These are phyloP conservation scores for Candida freyschussii DNA, from an alignment of 1,139 yeast species.

Conservation along the genomic window DNA sequence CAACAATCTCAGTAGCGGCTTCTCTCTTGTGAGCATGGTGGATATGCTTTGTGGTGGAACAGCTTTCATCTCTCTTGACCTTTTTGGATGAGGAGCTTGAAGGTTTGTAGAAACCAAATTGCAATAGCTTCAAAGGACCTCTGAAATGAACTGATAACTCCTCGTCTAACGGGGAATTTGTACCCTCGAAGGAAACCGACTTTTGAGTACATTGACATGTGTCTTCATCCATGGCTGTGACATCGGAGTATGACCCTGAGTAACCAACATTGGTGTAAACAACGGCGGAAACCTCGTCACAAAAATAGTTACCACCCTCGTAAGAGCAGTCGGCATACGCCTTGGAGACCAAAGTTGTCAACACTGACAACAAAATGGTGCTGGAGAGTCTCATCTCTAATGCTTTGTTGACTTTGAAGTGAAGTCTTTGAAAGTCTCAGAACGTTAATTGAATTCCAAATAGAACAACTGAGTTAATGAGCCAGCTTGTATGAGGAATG, in stretches of 20 bases:
- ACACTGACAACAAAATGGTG: conserved; percentile 21
- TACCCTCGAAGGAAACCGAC: conserved; percentile 53
- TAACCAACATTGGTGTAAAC: conserved; percentile 70
- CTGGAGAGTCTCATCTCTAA: conserved; percentile 24
- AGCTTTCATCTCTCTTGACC: conserved; percentile 33
- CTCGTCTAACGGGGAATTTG: conserved; percentile 79
- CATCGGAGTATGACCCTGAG: conserved; percentile 72
- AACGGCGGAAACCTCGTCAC: conserved; percentile 64
- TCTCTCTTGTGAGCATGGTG: conserved; percentile 61
- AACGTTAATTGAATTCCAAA: no score
- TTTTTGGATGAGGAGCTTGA: conserved; percentile 29
- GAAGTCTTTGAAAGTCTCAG: no score
- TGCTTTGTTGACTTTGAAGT: no score
- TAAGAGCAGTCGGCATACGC: conserved; percentile 39
- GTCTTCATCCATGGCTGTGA: conserved; percentile 62
- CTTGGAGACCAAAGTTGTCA: conserved; percentile 23
- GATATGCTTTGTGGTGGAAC: conserved; percentile 34
- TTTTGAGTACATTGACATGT: conserved; percentile 58
- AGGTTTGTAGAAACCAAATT: conserved; percentile 73
- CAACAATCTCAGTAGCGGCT: conserved; percentile 57
- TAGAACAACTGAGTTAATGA: no score
- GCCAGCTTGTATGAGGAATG: no score
- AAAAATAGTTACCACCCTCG: conserved; percentile 76
- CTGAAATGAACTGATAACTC: conserved; percentile 91
- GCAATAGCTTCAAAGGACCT: conserved; percentile 77